These are phyloP conservation scores for Gracilaria gracilis DNA, from an alignment of 23 red algal genomes.

Conservation along the genomic window DNA sequence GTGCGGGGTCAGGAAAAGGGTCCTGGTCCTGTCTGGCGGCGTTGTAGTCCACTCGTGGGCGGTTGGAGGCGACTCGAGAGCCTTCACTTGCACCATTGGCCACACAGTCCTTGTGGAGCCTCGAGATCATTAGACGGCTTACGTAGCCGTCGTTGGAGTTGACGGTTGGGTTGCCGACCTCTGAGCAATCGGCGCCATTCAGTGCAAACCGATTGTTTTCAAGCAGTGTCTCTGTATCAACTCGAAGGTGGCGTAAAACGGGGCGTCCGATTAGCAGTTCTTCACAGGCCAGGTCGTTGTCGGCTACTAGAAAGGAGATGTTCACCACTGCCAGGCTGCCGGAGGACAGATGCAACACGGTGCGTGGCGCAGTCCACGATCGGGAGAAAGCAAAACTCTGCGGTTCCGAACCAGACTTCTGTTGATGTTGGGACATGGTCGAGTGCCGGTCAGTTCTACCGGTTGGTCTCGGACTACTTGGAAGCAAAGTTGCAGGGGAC, in stretches of 20 bases:
- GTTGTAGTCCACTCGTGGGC: neutral
- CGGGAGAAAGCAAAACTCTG: neutral
- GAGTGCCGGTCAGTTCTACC: too few relatives aligned
- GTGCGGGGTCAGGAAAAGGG: conserved; percentile 24
- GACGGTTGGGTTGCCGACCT: neutral
- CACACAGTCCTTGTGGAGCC: too few relatives aligned
- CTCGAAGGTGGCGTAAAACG: too few relatives aligned
- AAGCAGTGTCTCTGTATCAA: too few relatives aligned
- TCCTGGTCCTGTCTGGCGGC: conserved; percentile 6
- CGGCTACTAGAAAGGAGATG: neutral
- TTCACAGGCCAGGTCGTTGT: too few relatives aligned
- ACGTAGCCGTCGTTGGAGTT: neutral
- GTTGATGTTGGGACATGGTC: too few relatives aligned
- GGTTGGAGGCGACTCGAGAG: too few relatives aligned
- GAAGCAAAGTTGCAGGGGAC: too few relatives aligned
- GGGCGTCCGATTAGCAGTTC: too few relatives aligned
- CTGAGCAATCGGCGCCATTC: neutral
- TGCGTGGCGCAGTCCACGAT: neutral
- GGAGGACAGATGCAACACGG: neutral
- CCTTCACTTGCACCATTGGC: too few relatives aligned
- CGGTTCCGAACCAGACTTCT: neutral
- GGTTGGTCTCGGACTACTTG: too few relatives aligned
- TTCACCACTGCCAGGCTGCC: neutral
- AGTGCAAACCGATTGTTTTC: neutral
- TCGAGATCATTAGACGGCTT: neutral